Evolutionary conservation across 306 rosid genomes (phyloP), one percentile per base, ranked within the genome.

Genomic region (Fragaria vesca): DNA sequence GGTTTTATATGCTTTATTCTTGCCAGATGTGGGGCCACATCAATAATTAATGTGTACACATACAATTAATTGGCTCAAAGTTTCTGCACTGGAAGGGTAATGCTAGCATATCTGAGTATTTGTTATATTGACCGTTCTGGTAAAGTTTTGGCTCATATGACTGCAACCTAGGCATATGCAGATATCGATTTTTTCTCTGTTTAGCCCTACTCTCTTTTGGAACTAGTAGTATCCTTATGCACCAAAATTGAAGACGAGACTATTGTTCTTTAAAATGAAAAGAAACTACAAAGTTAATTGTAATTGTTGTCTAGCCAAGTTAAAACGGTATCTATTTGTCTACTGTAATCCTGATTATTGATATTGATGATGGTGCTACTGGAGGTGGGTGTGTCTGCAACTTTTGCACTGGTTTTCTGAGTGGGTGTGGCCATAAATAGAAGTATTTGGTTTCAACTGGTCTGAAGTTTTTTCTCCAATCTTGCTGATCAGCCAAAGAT

Each of bases 21-120:
- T 43, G 30, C 32, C 21, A 16, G 51, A 30, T 51, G 36, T 65
- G 26, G 45, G 62, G 12, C 26, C 26, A 0, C 26, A n/a, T 76
- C 73, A 38, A 42, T 81, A 43, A 70, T 36, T 63, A 52, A 81
- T 24, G 48, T 74, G 75, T 32, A 34, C 26, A 43, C 30, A 2
- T 10, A 7, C 61, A 5, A 5, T 52, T 72, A n/a, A 73, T 52
- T 1, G 36, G 66, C 50, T 54, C 8, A 36, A 38, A 34, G 65
- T 73, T 72, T 72, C 9, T 71, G 17, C 18, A 16, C 61, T 48
- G 36, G 38, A 71, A 71, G 63, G 32, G 12, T 36, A 38, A 72
- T 72, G 21, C 30, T 55, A 52, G 34, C 50, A 34, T 36, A 36
- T 40, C 34, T 36, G 34, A 57, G 65, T 72, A n/a, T 52, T 32